Conservation (phyloP, 2,329 filamentous ascomycete genomes). For the Pseudogymnoascus sp. region DNA sequence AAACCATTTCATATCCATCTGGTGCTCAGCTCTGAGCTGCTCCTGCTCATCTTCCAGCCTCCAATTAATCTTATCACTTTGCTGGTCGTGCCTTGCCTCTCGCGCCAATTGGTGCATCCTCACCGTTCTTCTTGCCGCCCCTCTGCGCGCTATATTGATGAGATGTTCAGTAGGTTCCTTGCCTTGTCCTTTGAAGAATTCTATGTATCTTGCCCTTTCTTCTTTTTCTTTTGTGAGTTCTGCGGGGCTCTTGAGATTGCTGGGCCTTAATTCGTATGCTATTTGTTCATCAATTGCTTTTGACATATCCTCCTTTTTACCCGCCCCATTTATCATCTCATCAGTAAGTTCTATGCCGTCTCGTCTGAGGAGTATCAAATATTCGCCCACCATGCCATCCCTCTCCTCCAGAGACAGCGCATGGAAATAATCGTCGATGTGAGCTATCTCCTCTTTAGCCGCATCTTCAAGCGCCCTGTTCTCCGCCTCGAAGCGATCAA, state of each 20-base stretch:
- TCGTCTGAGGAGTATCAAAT: neutral
- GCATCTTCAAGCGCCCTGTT: neutral
- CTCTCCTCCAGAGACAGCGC: neutral
- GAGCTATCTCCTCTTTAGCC: neutral
- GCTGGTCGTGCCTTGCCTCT: neutral
- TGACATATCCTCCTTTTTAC: neutral
- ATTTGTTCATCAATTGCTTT: too few species aligned
- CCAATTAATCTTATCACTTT: neutral
- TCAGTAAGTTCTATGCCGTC: neutral
- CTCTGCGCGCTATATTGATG: neutral
- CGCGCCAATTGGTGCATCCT: neutral
- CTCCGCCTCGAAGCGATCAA: neutral
- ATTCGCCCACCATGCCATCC: too few species aligned
- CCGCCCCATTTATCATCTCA: neutral
- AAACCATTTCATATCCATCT: neutral
- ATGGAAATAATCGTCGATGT: neutral
- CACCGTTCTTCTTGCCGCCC: neutral
- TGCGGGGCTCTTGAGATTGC: too few species aligned
- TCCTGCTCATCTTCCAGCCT: neutral
- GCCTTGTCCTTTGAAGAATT: neutral
- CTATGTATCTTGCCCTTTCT: too few species aligned
- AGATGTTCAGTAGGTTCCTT: neutral
- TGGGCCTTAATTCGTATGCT: too few species aligned
- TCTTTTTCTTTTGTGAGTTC: too few species aligned
- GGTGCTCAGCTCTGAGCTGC: neutral